phyloP scores from a whole-genome alignment of 805 yeast species.

The Pichia manshurica region DNA sequence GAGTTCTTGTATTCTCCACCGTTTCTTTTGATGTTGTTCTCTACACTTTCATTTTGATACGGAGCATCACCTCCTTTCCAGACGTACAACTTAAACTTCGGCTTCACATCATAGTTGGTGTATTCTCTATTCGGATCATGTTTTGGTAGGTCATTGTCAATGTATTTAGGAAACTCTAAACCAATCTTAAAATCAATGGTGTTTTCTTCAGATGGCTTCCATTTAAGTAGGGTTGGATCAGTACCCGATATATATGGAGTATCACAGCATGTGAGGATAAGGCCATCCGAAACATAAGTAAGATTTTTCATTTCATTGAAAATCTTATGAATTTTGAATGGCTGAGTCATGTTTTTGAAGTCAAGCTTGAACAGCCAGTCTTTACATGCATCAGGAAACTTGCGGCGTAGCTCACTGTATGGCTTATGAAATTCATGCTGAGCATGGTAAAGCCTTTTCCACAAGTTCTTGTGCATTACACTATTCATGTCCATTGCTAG shows the following conservation, averaged over 20 bases:
- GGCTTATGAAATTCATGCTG: slow-evolving; percentile 79
- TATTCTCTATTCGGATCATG: slow-evolving; percentile 68
- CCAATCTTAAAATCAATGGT: slow-evolving; percentile 81
- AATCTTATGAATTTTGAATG: slow-evolving; percentile 72
- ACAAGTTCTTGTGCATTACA: slow-evolving; percentile 64
- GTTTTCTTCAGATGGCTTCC: slow-evolving; percentile 97
- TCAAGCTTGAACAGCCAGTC: slow-evolving; percentile 81
- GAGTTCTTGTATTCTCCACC: slow-evolving; percentile 29
- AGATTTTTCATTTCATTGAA: slow-evolving; percentile 64
- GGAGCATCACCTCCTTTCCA: slow-evolving; percentile 61
- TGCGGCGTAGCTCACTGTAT: slow-evolving; percentile 60
- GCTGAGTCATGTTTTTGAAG: slow-evolving; percentile 81
- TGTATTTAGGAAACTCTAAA: slow-evolving; percentile 51
- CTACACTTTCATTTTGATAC: slow-evolving; percentile 32
- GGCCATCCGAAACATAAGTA: slow-evolving; percentile 89
- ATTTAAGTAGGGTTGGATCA: slow-evolving; percentile 77
- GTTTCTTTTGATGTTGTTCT: slow-evolving; percentile 30
- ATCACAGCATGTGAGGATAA: slow-evolving; percentile 86
- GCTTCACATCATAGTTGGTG: slow-evolving; percentile 75
- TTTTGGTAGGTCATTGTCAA: slow-evolving; percentile 60
- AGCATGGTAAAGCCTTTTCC: slow-evolving; percentile 81
- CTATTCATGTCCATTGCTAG: slow-evolving; percentile 73
- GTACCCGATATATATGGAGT: slow-evolving; percentile 88
- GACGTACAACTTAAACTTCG: slow-evolving; percentile 57
- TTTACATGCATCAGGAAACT: slow-evolving; percentile 67